phyloP scores from a whole-genome alignment of 169 alveolate species.

The Plasmodium berghei region DNA sequence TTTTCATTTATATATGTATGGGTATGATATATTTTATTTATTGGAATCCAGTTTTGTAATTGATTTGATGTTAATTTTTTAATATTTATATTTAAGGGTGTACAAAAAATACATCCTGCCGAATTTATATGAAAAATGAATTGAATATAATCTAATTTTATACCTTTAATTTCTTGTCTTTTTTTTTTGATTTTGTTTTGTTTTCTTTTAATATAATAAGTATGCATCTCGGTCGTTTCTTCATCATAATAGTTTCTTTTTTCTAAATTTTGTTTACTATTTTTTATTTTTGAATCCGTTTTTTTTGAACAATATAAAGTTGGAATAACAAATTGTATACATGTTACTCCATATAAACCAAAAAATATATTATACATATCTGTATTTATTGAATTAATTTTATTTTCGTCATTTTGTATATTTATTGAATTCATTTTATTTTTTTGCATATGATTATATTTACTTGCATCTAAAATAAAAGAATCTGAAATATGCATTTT shows the following conservation, averaged over 20 bases:
- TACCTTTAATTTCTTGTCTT: slow-evolving; percentile 70
- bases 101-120: slow-evolving; percentile 61
- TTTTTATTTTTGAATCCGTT: neutral
- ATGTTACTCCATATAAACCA: slow-evolving; percentile 58
- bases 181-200: neutral
- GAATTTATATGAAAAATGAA: slow-evolving; percentile 48
- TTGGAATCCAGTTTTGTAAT: slow-evolving; percentile 35
- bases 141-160: slow-evolving; percentile 45
- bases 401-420: slow-evolving; percentile 2
- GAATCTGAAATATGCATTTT: slow-evolving; percentile 44
- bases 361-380: slow-evolving; percentile 72
- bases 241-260: slow-evolving; percentile 49
- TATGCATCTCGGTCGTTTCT: slow-evolving; percentile 11
- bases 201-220: slow-evolving; percentile 55
- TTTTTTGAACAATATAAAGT: slow-evolving; percentile 41
- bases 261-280: slow-evolving; percentile 7
- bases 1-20: slow-evolving; percentile 54
- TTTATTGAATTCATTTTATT: slow-evolving; percentile 39
- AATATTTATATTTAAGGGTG: slow-evolving; percentile 36
- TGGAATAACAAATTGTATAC: slow-evolving; percentile 28
- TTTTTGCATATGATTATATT: slow-evolving; percentile 32
- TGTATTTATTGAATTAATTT: slow-evolving; percentile 36
- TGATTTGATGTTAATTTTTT: slow-evolving; percentile 9
- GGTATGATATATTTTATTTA: slow-evolving; percentile 25
- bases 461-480: slow-evolving; percentile 26